Evolutionary conservation across 345 rosid species (phyloP), one percentile per base, ranked within the genome.

Genomic region (Brassica nigra): DNA sequence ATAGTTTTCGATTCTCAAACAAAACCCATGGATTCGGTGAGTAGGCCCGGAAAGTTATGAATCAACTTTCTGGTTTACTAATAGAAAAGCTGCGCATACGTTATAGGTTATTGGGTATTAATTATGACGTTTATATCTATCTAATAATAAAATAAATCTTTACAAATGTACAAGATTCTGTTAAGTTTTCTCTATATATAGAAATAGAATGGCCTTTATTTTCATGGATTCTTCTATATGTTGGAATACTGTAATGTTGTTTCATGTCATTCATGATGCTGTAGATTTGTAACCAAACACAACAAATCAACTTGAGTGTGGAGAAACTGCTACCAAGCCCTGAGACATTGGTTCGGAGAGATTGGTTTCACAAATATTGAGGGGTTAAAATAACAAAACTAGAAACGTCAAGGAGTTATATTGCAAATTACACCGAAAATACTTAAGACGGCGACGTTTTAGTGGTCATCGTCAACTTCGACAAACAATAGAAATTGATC

Each of bases 401-500:
- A 27, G 27, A 71, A 78, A 29, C 7, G 0, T 18, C 6, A 5
- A 54, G 59, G 59, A 54, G 59, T 54, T 15, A 15, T 0, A 42
- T 6, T 66, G 77, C 18, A 66, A 71, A 71, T 15, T 34, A 72
- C 63, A 11, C 6, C 68, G 52, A 31, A 68, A 66, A 28, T 0
- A 61, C 0, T 4, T 39, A 6, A 2, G 12, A 73, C 78, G 74
- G 16, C 74, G 65, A 7, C 82, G 74, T 59, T 79, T 66, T 68
- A 10, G 9, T 31, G 8, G 64, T 59, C 78, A 73, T 73, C 78
- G 82, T 79, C 78, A 74, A 74, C 75, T 0, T 4, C 31, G 78
- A 79, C 75, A 49, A 73, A n/a, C 70, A 47, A 61, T 15, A 73
- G 70, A 62, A 44, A 68, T 62, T 20, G 78, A 79, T 79, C 75